These are phyloP conservation scores for Cutaneotrichosporon cutaneum DNA, from an alignment of 1,284 basidiomycete species.

Conservation along the genomic window DNA sequence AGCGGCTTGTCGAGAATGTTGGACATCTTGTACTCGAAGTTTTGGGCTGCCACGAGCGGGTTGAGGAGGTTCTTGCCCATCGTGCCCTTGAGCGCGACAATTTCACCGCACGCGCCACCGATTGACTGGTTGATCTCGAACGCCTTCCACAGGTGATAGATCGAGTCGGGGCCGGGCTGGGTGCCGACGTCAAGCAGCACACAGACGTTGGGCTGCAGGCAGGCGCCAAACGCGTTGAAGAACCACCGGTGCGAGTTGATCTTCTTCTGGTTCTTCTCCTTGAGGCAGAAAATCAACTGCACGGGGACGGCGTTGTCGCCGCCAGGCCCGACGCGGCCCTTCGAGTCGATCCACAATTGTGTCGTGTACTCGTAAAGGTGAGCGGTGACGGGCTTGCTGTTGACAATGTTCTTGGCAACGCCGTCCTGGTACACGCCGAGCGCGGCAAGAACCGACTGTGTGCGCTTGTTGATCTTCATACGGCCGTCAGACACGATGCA, in stretches of 20 bases:
- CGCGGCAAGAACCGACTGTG: constrained; percentile 77
- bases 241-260: constrained; percentile 83
- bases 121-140: constrained; percentile 96
- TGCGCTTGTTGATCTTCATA: constrained; percentile 79
- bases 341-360: constrained; percentile 77
- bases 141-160: constrained; percentile 96
- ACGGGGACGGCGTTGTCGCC: constrained; percentile 78
- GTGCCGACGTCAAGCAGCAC: constrained; percentile 94
- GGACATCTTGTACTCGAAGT: constrained; percentile 87
- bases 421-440: constrained; percentile 85
- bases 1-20: constrained; percentile 89
- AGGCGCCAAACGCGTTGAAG: constrained; percentile 57
- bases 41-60: constrained; percentile 63
- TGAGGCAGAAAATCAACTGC: constrained; percentile 91
- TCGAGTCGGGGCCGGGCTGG: constrained; percentile 79
- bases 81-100: constrained; percentile 85
- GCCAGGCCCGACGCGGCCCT: constrained; percentile 68
- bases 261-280: constrained; percentile 84
- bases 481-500: constrained; percentile 72
- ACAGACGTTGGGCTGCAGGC: constrained; percentile 76
- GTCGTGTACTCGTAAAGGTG: constrained; percentile 96
- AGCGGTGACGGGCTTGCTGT: constrained; percentile 78
- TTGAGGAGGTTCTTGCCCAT: constrained; percentile 74
- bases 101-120: constrained; percentile 95
- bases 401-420: constrained; percentile 88